Conservation (phyloP, 805 yeast genomes). For the Millerozyma acaciae region DNA sequence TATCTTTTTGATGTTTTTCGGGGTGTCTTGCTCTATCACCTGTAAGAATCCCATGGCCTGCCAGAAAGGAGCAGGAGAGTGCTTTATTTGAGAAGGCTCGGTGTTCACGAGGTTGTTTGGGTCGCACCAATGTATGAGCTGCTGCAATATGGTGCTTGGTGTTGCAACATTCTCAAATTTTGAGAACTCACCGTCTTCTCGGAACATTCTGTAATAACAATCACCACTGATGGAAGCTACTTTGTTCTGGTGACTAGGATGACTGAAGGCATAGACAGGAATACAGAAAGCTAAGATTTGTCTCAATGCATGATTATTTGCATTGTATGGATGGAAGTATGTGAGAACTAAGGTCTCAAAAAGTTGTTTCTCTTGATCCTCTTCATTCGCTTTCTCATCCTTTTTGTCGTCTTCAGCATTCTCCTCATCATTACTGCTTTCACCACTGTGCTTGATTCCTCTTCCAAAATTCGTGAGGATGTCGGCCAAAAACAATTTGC, state of each 20-base stretch:
- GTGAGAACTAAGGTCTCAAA: slow-evolving; percentile 67
- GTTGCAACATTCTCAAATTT: slow-evolving; percentile 27
- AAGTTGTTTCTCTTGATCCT: slow-evolving; percentile 30
- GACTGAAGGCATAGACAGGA: slow-evolving; percentile 84
- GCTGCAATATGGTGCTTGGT: slow-evolving; percentile 58
- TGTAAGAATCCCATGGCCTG: slow-evolving; percentile 54
- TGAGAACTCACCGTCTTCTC: slow-evolving; percentile 27
- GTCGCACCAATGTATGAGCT: slow-evolving; percentile 80
- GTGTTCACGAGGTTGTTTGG: slow-evolving; percentile 60
- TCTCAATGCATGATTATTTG: slow-evolving; percentile 59
- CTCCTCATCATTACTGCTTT: slow-evolving; percentile 2
- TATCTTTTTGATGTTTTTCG: slow-evolving; percentile 50
- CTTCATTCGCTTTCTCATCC: slow-evolving; percentile 10
- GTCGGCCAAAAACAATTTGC: slow-evolving; percentile 77
- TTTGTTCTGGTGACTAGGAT: slow-evolving; percentile 62
- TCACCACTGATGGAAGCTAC: slow-evolving; percentile 64
- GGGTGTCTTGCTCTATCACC: slow-evolving; percentile 46
- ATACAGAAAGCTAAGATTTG: slow-evolving; percentile 84
- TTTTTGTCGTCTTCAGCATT: slow-evolving; percentile 33
- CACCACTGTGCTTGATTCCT: slow-evolving; percentile 2
- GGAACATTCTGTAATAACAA: slow-evolving; percentile 56
- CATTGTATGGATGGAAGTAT: slow-evolving; percentile 69
- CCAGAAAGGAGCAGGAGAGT: slow-evolving; percentile 51
- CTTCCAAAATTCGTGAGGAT: slow-evolving; percentile 62
- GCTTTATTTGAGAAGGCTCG: slow-evolving; percentile 34